phyloP scores from a whole-genome alignment of 306 rosid genomes.

The Calophaca sinica region DNA sequence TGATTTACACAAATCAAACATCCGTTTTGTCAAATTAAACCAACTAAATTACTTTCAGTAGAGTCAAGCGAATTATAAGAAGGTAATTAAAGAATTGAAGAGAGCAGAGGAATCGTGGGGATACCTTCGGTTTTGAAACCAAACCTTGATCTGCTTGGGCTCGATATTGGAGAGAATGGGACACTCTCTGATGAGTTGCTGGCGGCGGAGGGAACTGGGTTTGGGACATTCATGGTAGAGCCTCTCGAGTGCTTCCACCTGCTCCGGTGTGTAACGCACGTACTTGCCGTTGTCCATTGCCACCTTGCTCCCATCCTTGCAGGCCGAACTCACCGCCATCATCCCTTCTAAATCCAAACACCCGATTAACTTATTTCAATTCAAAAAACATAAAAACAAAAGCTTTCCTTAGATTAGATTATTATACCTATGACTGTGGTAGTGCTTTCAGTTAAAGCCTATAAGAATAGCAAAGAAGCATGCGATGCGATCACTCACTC shows the following conservation, averaged over 20 bases:
- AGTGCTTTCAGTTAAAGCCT: conserved; percentile 13
- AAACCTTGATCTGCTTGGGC: conserved; percentile 98
- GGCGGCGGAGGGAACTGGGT: conserved; percentile 97
- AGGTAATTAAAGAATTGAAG: neutral
- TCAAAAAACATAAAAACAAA: too few species aligned
- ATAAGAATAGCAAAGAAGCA: too few species aligned
- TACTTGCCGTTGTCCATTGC: conserved; percentile 96
- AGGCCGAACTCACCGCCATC: conserved; percentile 78
- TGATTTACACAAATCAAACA: too few species aligned
- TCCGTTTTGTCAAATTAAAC: neutral
- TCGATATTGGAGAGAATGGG: conserved; percentile 96
- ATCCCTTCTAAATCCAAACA: conserved; percentile 51
- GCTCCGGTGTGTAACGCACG: conserved; percentile 96
- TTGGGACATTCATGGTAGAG: conserved; percentile 96
- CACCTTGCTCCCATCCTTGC: conserved; percentile 73
- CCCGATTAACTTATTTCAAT: neutral
- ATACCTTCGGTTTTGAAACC: conserved; percentile 97
- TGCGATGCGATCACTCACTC: neutral
- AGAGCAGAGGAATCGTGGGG: neutral
- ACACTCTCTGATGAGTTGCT: conserved; percentile 92
- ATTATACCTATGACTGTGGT: neutral
- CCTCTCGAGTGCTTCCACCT: conserved; percentile 94
- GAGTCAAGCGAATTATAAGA: too few species aligned
- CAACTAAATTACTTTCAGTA: too few species aligned
- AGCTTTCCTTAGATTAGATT: too few species aligned